Evolutionary conservation across 148 eudicot genomes (phyloP).

Genomic region (Spergularia bocconei): DNA sequence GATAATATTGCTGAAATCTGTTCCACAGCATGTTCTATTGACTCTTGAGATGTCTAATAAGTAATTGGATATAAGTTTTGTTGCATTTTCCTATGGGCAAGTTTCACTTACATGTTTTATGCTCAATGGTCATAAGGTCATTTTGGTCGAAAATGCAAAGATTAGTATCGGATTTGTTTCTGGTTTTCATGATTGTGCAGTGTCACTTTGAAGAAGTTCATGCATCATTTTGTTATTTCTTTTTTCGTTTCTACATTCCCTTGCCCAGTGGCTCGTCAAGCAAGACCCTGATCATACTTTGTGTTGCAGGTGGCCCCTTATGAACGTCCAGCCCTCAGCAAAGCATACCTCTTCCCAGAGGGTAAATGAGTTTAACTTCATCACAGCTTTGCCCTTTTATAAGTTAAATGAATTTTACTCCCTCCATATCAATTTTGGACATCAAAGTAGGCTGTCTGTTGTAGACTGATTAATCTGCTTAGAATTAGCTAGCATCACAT

Average conservation of each 20-base stretch:
- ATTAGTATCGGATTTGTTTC: neutral
- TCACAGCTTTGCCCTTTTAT: neutral
- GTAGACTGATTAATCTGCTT: neutral
- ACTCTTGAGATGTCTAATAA: neutral
- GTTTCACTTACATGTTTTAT: neutral
- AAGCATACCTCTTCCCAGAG: slow-evolving; percentile 91
- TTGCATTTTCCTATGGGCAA: neutral
- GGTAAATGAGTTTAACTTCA: slow-evolving; percentile 43
- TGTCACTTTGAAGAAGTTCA: neutral
- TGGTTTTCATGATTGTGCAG: neutral
- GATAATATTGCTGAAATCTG: neutral
- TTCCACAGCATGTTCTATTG: neutral
- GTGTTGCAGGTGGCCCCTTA: slow-evolving; percentile 86
- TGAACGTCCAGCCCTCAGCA: slow-evolving; percentile 99
- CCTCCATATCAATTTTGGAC: neutral
- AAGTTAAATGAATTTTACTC: no score
- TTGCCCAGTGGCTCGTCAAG: neutral
- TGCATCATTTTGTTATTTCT: neutral
- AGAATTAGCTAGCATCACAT: neutral
- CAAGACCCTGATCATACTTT: neutral
- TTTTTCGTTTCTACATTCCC: neutral
- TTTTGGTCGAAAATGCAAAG: neutral
- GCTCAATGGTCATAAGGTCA: neutral
- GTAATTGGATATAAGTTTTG: neutral
- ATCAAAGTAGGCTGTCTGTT: neutral